Percentiles rank a stretch among this genome's conserved stretches.
Conservation (phyloP, 2,329 filamentous ascomycete species). For the Xylaria polymorpha region DNA sequence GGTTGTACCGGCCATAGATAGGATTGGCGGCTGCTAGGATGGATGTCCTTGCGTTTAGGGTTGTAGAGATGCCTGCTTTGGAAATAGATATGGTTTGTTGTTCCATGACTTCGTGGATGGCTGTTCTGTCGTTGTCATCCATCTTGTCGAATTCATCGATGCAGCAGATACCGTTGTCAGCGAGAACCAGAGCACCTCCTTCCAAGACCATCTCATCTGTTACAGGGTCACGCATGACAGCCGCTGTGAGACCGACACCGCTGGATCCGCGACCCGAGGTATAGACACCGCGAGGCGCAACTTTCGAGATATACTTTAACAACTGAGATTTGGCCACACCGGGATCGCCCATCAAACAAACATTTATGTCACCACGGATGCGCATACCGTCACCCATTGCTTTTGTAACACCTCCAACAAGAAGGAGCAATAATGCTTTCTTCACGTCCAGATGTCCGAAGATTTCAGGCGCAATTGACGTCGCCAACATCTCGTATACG, state of each 20-base stretch:
- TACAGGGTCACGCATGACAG: constrained; percentile 85
- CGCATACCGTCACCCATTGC: constrained; percentile 98
- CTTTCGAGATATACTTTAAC: constrained; percentile 98
- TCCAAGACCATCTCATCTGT: constrained; percentile 88
- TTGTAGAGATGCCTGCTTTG: constrained; percentile 77
- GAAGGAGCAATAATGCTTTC: constrained; percentile 92
- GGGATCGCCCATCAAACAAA: constrained; percentile 98
- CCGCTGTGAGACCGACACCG: constrained; percentile 83
- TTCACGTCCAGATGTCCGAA: constrained; percentile 97
- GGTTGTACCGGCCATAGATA: constrained; percentile 97
- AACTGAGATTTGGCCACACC: constrained; percentile 99
- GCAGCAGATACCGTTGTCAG: constrained; percentile 86
- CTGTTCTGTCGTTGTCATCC: constrained; percentile 84
- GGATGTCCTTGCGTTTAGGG: constrained; percentile 93
- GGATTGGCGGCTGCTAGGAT: constrained; percentile 97
- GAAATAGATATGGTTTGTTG: constrained; percentile 89
- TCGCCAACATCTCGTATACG: constrained; percentile 94
- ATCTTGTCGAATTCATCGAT: constrained; percentile 93
- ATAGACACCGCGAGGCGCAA: constrained; percentile 91
- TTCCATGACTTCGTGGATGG: constrained; percentile 90
- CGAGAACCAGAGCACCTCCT: constrained; percentile 81
- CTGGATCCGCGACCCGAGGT: constrained; percentile 84
- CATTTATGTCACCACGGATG: constrained; percentile 98
- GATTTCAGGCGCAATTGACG: constrained; percentile 97
- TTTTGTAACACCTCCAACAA: constrained; percentile 96